These are phyloP conservation scores for Lactarius evosmus DNA, from an alignment of 768 basidiomycete genomes.

Conservation along the genomic window DNA sequence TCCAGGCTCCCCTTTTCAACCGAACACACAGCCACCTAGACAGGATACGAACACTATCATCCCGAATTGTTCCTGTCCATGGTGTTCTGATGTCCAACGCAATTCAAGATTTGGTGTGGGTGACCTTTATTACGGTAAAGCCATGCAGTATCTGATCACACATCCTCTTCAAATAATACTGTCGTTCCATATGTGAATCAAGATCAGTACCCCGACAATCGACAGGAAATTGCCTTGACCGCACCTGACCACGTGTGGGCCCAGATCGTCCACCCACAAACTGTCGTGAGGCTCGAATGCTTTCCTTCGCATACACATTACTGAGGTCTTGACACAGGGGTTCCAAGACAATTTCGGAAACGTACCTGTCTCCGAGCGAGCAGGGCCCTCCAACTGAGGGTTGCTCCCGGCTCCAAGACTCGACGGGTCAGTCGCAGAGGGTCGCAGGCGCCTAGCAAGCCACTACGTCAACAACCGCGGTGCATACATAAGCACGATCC, in stretches of 20 bases:
- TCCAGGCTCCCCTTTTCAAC: neutral
- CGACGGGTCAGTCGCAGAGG: neutral
- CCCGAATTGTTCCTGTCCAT: neutral
- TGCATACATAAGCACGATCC: neutral
- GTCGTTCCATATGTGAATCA: neutral
- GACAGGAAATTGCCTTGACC: neutral
- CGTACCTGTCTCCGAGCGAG: no score
- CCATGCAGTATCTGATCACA: neutral
- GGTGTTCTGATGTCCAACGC: neutral
- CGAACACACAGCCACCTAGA: no score
- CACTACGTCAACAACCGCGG: conserved; percentile 6
- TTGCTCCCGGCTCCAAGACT: neutral
- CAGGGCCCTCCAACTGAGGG: no score
- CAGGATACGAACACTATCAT: neutral
- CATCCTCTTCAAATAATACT: neutral
- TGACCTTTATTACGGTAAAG: neutral
- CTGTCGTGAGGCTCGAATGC: no score
- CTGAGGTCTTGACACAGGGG: no score
- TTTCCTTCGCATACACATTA: no score
- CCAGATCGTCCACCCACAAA: neutral
- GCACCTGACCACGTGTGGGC: neutral
- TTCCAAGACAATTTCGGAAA: no score
- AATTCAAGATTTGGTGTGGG: no score
- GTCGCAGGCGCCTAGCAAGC: neutral
- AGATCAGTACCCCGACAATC: neutral